phyloP scores from a whole-genome alignment of 2,329 filamentous ascomycete genomes.

The Thielaviopsis punctulata region DNA sequence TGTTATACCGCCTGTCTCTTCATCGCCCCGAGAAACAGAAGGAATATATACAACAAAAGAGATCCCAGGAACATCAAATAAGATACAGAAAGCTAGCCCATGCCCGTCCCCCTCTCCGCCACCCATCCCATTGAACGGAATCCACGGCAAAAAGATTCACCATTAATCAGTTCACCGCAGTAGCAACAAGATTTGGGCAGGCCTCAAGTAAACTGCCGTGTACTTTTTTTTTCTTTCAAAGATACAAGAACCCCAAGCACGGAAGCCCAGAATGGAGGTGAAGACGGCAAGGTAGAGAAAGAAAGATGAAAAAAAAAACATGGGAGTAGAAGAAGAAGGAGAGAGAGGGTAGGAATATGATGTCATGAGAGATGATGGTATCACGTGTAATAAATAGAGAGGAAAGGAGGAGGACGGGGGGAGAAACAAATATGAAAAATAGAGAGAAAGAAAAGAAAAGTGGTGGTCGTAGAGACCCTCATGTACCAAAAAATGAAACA shows the following conservation, averaged over 20 bases:
- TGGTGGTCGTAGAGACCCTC: neutral
- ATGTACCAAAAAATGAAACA: neutral
- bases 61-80: neutral
- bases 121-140: neutral
- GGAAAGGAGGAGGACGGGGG: neutral
- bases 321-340: neutral
- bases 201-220: neutral
- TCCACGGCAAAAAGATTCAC: neutral
- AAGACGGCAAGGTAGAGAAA: neutral
- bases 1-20: neutral
- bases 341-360: neutral
- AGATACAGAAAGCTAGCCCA: neutral
- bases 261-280: neutral
- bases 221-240: too few relatives aligned
- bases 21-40: neutral
- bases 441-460: neutral
- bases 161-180: neutral
- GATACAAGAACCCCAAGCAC: neutral
- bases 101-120: too few relatives aligned
- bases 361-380: conserved; percentile 8
- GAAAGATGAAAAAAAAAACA: neutral
- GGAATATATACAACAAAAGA: neutral
- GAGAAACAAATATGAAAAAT: neutral
- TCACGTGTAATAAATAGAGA: conserved; percentile 3
- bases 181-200: neutral